Base-by-base conservation (phyloP, 2,329 filamentous ascomycete genomes). In the Alternaria arborescens region DNA sequence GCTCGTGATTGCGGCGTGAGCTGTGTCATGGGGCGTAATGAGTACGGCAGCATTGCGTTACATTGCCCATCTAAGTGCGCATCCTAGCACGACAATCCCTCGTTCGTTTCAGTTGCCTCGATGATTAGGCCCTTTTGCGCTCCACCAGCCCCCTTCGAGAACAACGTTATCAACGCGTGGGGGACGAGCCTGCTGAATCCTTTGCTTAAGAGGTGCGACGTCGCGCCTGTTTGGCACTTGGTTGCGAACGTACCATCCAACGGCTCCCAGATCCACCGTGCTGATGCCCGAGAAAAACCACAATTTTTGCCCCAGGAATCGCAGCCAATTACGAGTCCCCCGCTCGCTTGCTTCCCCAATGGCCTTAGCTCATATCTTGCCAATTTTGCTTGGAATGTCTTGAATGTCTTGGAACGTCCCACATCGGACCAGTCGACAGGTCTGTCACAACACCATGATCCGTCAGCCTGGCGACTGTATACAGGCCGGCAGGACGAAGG, bases 81-180 rank as follows among this genome's bases (percentile, higher is more conserved):
- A 46, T 60, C 55, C 36, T 46, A 44, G 54, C 60, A 41, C 61
- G 52, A 53, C 52, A 50, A 50, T 46, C 57, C 53, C 53, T 55
- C 52, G 58, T 55, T 65, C 52, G 61, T 64, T 67, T 65, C 64
- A 67, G 42, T 55, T 62, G 54, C 62, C 55, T 38, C 44, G 38
- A 57, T 46, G 40, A 55, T 36, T 42, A 50, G 46, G 14, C 30
- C 51, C 46, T 51, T 22, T 38, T 42, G 42, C 22, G 28, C 26
- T 43, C 48, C 50, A 36, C 44, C 22, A 30, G 28, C 24, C 42
- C 42, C n/a, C 52, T 58, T 53, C 47, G 30, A 56, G 48, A 50
- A 56, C 40, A 36, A 59, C 43, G 56, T 62, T 67, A 69, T 70
- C 64, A 51, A 52, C 51, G 58, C 52, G 65, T 69, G 66, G 64